phyloP scores from a whole-genome alignment of 1,139 yeast genomes.

The Candida sp. region DNA sequence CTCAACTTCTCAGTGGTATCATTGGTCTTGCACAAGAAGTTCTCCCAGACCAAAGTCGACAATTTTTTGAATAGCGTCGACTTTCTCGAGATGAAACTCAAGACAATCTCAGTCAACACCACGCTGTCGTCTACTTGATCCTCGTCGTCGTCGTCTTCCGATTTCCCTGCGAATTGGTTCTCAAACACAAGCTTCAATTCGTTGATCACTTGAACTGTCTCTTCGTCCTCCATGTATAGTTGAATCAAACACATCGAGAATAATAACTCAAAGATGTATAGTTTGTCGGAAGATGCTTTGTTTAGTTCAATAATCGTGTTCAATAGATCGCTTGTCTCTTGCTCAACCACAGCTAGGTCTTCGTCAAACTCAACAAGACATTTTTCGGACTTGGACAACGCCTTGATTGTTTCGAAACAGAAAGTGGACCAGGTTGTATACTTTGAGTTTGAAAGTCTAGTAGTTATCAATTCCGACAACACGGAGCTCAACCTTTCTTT shows the following conservation, averaged over 20 bases:
- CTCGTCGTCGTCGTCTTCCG: conserved; percentile 22
- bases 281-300: conserved; percentile 22
- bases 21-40: conserved; percentile 37
- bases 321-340: conserved; percentile 55
- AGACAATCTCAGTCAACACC: conserved; percentile 78
- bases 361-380: conserved; percentile 56
- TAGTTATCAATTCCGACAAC: conserved; percentile 58
- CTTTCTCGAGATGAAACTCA: conserved; percentile 77
- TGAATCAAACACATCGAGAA: conserved; percentile 82
- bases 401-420: conserved; percentile 34
- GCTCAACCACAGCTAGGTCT: conserved; percentile 50
- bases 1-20: conserved; percentile 29
- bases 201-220: conserved; percentile 73
- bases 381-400: conserved; percentile 25
- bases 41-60: conserved; percentile 79
- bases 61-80: conserved; percentile 74
- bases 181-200: conserved; percentile 67
- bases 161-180: conserved; percentile 30
- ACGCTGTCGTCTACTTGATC: conserved; percentile 48
- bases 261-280: conserved; percentile 64
- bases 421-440: conserved; percentile 64
- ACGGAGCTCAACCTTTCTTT: conserved; percentile 70
- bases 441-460: conserved; percentile 37
- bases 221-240: conserved; percentile 79
- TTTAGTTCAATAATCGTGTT: conserved; percentile 42